Base-by-base conservation (phyloP, 2,329 filamentous ascomycete species). In the Arthrobotrys megalospora region DNA sequence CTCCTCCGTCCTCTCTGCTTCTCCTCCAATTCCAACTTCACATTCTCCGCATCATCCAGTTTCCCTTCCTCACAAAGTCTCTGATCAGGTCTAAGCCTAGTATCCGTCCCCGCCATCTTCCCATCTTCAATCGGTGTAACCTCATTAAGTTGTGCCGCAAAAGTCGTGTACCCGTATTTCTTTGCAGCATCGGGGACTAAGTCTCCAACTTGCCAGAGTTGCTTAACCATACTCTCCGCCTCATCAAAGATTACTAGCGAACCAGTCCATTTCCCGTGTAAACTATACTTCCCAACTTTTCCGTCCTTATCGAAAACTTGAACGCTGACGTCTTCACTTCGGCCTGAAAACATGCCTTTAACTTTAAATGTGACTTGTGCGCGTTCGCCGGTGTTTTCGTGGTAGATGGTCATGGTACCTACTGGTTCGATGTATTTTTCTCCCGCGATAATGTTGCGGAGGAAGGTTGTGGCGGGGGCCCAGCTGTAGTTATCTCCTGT, bases 371-470 rank as follows among this genome's bases (percentile, higher is more conserved):
- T 94, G 55, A 93, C 90, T n/a, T 91, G 88, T 0, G 94, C 93
- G 83, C 93, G 94, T 80, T 92, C 90, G 6, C 94, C 93, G 0
- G 91, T 93, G 4, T 89, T 91, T 82, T 99, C 96, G 83, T 95
- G 95, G 80, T 89, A 86, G 38, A 99, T 89, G 24, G 91, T 90
- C 93, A 98, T 96, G 50, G 89, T 93, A 53, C 94, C 94, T 0
- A 96, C 93, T 0, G 96, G 96, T 85, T 99, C 96, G 11, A 98
- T 90, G 83, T 99, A 99, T 85, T 98, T 99, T 85, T 99, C 96
- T 45, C 96, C 96, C 82, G 97, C 95, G 69, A 99, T 96, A 65
- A 99, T 93, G 83, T 99, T 99, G 58, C 96, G 90, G 68, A 99
- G 86, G 85, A 97, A 98, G 80, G 92, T 93, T 3, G 93, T 97